Evolutionary conservation across 345 rosid species (phyloP), one percentile per base, ranked within the genome.

Genomic region (Citrus inodora): DNA sequence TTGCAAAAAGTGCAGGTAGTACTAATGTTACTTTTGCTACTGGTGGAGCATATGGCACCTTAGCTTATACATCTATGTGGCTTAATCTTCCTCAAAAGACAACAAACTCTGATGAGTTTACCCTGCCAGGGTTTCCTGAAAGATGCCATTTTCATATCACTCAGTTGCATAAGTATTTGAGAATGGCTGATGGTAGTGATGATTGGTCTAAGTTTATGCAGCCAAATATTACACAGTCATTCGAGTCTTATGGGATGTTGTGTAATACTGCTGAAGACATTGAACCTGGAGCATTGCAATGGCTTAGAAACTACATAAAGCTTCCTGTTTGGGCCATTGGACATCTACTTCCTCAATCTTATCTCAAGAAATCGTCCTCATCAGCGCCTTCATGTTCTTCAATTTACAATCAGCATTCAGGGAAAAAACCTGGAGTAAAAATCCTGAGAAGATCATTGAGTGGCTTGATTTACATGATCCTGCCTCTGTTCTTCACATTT

Each of bases 91-190:
- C 92, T 19, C 93, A 87, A 53, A 80, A 79, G 4, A 35, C 33
- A 11, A 73, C 67, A 1, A 81, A 76, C 53, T 76, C 81, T 9
- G 77, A 82, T 21, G 83, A 87, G 78, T 88, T 90, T 30, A 27
- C 6, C 13, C n/a, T 81, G 16, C 88, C 88, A 0, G 90, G 90
- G 0, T 90, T 90, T 74, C 91, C 89, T 0, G 85, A 88, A 6
- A 60, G 74, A 24, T 84, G 71, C 11, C 84, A 76, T 10, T 86
- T 90, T 37, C 87, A 88, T 40, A 28, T 82, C 28, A 79, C 86
- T 9, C 91, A 82, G 27, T 74, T 88, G 33, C 87, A 80, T 67
- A 27, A 60, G 0, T 83, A 82, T 55, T 4, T 80, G 8, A 75
- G 86, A 67, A 73, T 51, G 9, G 89, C 90, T 0, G 83, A 83